Conservation (phyloP, 495 filamentous ascomycete species). For the Penicillium flavigenum region DNA sequence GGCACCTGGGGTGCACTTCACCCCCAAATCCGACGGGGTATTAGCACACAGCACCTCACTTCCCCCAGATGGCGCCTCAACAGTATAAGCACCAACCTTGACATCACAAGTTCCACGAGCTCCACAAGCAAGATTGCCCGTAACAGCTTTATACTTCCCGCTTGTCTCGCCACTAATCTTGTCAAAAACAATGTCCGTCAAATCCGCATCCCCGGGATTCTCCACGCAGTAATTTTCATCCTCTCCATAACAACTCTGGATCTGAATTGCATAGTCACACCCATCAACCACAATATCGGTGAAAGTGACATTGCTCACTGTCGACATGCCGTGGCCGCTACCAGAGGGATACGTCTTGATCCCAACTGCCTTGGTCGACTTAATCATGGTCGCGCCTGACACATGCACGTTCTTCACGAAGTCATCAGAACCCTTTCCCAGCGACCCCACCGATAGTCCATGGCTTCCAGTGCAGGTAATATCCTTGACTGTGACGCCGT, state of each 20-base stretch:
- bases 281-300: conserved; percentile 36
- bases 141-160: conserved; percentile 38
- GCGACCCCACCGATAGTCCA: conserved; percentile 42
- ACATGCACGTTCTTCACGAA: conserved; percentile 42
- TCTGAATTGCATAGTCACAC: conserved; percentile 49
- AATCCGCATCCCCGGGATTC: conserved; percentile 35
- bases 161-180: conserved; percentile 43
- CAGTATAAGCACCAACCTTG: conserved; percentile 32
- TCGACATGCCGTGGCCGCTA: conserved; percentile 34
- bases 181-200: conserved; percentile 38
- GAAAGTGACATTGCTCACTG: conserved; percentile 46
- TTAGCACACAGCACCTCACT: conserved; percentile 42
- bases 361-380: conserved; percentile 44
- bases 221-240: conserved; percentile 39
- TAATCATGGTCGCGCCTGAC: conserved; percentile 38
- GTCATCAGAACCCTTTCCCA: conserved; percentile 34
- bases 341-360: conserved; percentile 47
- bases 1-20: conserved; percentile 41
- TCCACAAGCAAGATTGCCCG: conserved; percentile 42
- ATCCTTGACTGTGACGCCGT: conserved; percentile 36
- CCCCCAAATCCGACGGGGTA: conserved; percentile 35
- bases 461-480: conserved; percentile 46
- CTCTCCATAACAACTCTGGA: conserved; percentile 49
- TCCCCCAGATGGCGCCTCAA: conserved; percentile 35
- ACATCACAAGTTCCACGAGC: conserved; percentile 41